Base-by-base conservation (phyloP, 1,284 basidiomycete genomes). In the Ustilago curta region DNA sequence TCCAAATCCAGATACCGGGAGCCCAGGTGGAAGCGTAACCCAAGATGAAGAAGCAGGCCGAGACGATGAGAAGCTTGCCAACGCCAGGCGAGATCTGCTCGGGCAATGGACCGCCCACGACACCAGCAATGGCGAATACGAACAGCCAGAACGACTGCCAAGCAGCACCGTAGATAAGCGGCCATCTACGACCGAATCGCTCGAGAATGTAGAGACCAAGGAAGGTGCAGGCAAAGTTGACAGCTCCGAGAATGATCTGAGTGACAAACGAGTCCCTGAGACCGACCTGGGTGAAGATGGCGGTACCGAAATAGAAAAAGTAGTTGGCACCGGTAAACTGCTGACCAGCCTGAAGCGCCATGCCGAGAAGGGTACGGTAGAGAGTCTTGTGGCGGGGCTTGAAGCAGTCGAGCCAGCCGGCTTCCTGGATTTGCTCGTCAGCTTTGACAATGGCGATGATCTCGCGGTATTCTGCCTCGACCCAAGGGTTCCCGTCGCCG, bases 81-180 rank as follows among this genome's bases (percentile, higher is more conserved):
- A 77, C 67, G 25, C 48, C 59, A 8, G 62, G 14, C 12, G 70
- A 67, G 64, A 77, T 73, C 32, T 77, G n/a, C 8, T 60, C 55
- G 2, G 67, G 63, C 3, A 11, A 81, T 0, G 91, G 90, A 70
- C 90, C 86, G 64, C 88, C 88, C 0, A 89, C 90, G 0, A 90
- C 91, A 29, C 91, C 92, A 2, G 91, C 91, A 7, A 90, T 88
- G 0, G 91, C 91, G 80, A 91, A 93, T 21, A 92, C 89, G 79
- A 93, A 90, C 19, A 93, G 87, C 92, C 92, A 93, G 8, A 86
- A 85, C 0, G 89, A 88, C 80, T 93, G 91, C 91, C 92, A 82
- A 7, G 76, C 67, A 7, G 81, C 80, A 48, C 83, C 90, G 21
- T 85, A 58, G 42, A 90, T 85, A 32, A 90, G 86, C 67, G 89